A percentile compares a stretch with the other conserved stretches of the same genome.
Conservation (phyloP, 768 basidiomycete genomes). For the Tremella fuciformis region DNA sequence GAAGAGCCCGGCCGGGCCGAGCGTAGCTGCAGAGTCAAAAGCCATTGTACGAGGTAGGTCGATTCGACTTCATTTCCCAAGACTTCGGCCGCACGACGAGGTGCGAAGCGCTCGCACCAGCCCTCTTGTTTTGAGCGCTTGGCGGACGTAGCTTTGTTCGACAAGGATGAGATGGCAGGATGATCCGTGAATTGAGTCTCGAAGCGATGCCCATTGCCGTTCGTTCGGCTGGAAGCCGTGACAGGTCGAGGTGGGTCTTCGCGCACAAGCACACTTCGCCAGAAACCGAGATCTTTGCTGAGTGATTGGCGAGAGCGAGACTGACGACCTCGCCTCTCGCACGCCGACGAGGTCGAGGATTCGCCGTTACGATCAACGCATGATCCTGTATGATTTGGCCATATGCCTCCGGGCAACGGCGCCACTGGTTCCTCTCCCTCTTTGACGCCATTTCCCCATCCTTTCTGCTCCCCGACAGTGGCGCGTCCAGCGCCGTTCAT, state of each 20-base stretch:
- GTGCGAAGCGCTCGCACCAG: conserved; percentile 49
- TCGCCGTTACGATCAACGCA: background rate
- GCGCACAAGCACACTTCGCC: background rate
- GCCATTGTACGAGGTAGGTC: conserved; percentile 49
- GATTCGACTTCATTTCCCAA: conserved; percentile 49
- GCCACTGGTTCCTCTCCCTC: conserved; percentile 37
- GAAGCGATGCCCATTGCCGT: background rate
- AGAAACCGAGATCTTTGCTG: conserved; percentile 1
- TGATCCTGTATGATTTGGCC: conserved; percentile 15
- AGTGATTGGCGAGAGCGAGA: background rate
- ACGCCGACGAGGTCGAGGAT: background rate
- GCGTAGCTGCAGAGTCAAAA: conserved; percentile 43
- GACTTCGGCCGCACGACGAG: conserved; percentile 36
- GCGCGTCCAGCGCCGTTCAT: conserved; percentile 9
- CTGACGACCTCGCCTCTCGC: background rate
- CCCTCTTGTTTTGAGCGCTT: conserved; percentile 27
- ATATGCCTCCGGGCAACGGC: conserved; percentile 27
- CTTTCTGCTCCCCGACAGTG: conserved; percentile 22
- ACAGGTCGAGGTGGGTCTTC: background rate
- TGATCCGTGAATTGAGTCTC: conserved; percentile 13
- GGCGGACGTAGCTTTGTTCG: background rate
- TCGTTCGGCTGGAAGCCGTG: background rate
- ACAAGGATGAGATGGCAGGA: conserved; percentile 26
- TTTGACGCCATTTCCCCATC: conserved; percentile 37
- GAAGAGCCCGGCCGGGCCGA: conserved; percentile 6